phyloP scores from a whole-genome alignment of 2,329 filamentous ascomycete species.

The Fusarium denticulatum region DNA sequence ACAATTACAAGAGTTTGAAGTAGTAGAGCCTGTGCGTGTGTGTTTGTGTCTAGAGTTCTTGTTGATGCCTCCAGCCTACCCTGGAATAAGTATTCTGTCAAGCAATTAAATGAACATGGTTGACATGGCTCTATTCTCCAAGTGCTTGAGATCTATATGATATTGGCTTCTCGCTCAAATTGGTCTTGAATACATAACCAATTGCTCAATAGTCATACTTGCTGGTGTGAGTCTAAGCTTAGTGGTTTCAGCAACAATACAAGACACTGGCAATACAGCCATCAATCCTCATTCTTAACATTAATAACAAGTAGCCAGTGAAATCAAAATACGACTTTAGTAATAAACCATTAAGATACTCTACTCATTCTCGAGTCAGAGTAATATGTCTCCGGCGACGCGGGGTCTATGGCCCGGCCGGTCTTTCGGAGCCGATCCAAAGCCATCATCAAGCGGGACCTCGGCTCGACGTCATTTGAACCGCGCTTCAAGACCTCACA shows the following conservation, averaged over 20 bases:
- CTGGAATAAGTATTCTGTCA: background rate
- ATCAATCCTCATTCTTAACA: background rate
- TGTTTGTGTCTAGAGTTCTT: background rate
- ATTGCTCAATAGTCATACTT: no score
- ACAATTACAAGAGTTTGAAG: no score
- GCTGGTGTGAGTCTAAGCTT: no score
- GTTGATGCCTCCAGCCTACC: background rate
- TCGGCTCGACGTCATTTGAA: constrained; percentile 37
- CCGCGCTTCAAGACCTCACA: constrained; percentile 30
- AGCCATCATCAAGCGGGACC: constrained; percentile 31
- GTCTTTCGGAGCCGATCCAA: constrained; percentile 26
- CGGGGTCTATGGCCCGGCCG: background rate
- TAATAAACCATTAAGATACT: background rate
- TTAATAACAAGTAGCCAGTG: no score
- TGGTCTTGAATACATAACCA: rapidly evolving
- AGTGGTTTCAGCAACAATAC: no score
- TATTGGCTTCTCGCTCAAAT: rapidly evolving
- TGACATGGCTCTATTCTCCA: rapidly evolving
- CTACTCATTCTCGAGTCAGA: background rate
- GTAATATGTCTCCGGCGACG: background rate
- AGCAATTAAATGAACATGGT: background rate
- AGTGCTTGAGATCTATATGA: background rate
- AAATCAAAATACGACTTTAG: background rate
- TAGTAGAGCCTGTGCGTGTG: no score
- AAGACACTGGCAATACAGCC: rapidly evolving